A percentile compares a stretch with the other conserved stretches of the same genome.
Evolutionary conservation across 2,329 filamentous ascomycete species (phyloP).

Genomic region (Eutypella sp.): DNA sequence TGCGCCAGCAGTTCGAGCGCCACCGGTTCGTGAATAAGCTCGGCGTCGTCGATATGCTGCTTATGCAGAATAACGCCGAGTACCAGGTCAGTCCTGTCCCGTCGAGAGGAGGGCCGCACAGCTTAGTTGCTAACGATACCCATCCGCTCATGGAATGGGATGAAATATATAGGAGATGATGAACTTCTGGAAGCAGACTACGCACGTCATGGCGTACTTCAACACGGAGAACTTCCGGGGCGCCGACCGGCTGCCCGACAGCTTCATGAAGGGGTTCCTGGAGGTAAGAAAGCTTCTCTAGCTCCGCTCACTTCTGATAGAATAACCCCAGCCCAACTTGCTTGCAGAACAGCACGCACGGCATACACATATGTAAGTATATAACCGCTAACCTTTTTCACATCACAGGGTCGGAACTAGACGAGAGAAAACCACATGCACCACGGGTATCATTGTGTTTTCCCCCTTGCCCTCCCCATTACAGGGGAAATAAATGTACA

Average conservation of each 20-base stretch:
- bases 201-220: conserved; percentile 96
- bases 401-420: conserved; percentile 52
- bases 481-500: conserved; percentile 34
- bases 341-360: too few relatives aligned
- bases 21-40: conserved; percentile 91
- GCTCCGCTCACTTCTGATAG: too few relatives aligned
- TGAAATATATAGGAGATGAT: conserved; percentile 72
- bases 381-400: conserved; percentile 14
- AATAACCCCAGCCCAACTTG: too few relatives aligned
- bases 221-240: conserved; percentile 74
- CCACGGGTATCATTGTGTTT: conserved; percentile 24
- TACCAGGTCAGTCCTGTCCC: conserved; percentile 65
- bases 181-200: conserved; percentile 98
- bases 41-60: conserved; percentile 77
- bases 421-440: too few relatives aligned
- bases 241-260: conserved; percentile 73
- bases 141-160: conserved; percentile 7
- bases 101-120: not conserved
- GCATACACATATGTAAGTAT: too few relatives aligned
- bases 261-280: conserved; percentile 91
- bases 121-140: too few relatives aligned
- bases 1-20: conserved; percentile 94
- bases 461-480: too few relatives aligned
- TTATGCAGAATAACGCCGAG: conserved; percentile 88
- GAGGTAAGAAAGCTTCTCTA: conserved; percentile 66